Conservation (phyloP, 371 early-diverging fungal species). For the Lichtheimia ornata region DNA sequence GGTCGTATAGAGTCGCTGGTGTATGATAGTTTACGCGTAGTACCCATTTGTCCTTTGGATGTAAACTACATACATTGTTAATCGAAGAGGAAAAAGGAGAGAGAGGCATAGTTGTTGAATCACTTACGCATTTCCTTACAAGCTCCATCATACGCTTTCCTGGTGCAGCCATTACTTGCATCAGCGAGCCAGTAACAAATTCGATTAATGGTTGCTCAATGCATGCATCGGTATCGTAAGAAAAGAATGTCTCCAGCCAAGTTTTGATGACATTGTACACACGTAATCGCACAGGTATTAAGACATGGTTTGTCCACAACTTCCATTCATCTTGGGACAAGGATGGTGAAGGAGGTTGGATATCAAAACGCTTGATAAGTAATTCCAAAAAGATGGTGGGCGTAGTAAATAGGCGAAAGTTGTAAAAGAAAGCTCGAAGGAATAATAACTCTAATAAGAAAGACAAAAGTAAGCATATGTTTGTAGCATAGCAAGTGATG, state of each 20-base stretch:
- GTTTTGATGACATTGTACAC: slow-evolving; percentile 90
- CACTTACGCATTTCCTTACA: slow-evolving; percentile 37
- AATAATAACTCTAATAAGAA: slow-evolving; percentile 67
- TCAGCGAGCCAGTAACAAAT: slow-evolving; percentile 34
- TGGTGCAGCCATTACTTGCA: slow-evolving; percentile 38
- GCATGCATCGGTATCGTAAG: slow-evolving; percentile 63
- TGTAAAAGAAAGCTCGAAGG: slow-evolving; percentile 84
- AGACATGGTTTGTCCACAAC: slow-evolving; percentile 84
- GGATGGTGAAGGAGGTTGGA: slow-evolving; percentile 69
- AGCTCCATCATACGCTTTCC: slow-evolving; percentile 46
- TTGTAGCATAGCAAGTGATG: background rate
- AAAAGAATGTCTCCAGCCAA: slow-evolving; percentile 86
- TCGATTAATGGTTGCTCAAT: slow-evolving; percentile 26
- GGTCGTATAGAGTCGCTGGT: slow-evolving; percentile 13
- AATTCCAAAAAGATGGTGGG: slow-evolving; percentile 69
- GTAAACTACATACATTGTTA: slow-evolving; percentile 12
- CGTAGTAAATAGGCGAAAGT: slow-evolving; percentile 84
- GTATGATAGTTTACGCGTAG: slow-evolving; percentile 25
- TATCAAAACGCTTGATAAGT: slow-evolving; percentile 71
- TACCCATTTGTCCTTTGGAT: slow-evolving; percentile 9
- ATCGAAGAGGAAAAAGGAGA: background rate
- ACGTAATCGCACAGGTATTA: slow-evolving; percentile 81
- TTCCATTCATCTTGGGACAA: slow-evolving; percentile 67
- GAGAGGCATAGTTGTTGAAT: background rate
- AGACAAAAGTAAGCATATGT: background rate